Evolutionary conservation across 768 basidiomycete species (phyloP).

Genomic region (Rhizopogon sp.): DNA sequence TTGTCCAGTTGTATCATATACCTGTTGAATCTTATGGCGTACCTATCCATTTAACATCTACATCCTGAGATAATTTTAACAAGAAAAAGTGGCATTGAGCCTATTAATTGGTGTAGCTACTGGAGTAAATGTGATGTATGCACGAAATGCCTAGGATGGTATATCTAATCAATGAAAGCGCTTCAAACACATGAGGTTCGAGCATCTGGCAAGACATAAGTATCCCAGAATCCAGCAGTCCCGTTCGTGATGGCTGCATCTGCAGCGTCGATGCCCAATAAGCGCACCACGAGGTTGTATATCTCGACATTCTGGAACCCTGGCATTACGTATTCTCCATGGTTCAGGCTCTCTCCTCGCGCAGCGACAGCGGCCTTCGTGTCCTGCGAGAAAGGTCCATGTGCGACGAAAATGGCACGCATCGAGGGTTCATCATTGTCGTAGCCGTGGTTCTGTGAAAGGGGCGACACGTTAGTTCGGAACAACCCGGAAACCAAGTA

Average conservation of each 20-base stretch:
- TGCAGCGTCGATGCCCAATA: conserved; percentile 54
- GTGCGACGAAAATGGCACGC: conserved; percentile 89
- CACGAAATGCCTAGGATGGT: background rate
- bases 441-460: conserved; percentile 78
- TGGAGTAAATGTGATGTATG: background rate
- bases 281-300: conserved; percentile 74
- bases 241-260: conserved; percentile 67
- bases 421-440: conserved; percentile 75
- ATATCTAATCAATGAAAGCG: background rate
- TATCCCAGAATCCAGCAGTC: conserved; percentile 79
- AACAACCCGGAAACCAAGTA: background rate
- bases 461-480: background rate
- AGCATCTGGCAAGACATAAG: conserved; percentile 40
- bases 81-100: too few species aligned
- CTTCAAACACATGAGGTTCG: background rate
- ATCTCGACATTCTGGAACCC: conserved; percentile 85
- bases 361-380: conserved; percentile 48
- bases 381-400: conserved; percentile 78
- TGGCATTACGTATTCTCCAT: conserved; percentile 65
- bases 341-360: background rate
- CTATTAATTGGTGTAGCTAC: background rate
- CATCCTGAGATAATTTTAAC: too few species aligned
- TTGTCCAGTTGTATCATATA: background rate
- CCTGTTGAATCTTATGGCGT: background rate
- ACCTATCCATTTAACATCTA: background rate